Base-by-base conservation (phyloP, 371 early-diverging fungal genomes). In the Phascolomyces articulosus region DNA sequence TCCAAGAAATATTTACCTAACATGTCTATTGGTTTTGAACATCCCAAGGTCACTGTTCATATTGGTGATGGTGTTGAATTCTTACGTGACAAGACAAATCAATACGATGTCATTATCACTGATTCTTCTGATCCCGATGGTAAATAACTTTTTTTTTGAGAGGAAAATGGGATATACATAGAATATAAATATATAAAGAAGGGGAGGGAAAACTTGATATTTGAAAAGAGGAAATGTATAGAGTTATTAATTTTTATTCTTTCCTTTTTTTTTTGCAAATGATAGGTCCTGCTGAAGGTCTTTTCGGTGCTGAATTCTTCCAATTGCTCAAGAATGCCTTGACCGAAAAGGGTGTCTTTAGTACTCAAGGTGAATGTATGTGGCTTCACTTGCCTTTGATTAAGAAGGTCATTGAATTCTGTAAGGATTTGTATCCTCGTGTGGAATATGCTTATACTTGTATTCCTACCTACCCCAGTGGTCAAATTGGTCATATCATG, bases 111-210 rank as follows among this genome's bases (percentile, higher is more conserved):
- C 38, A 96, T 98, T 73, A 97, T 98, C 83, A 98, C 98, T 59
- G 98, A 98, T 68, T 93, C 95, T n/a, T 96, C 96, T 23, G 98
- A 98, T 67, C 98, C 98, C 44, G 96, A 96, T 70, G 96, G 94
- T 84, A 68, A 71, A 65, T 55, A 13, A 44, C 34, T 9, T 34
- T 34, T 11, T n/a, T n/a, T n/a, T 38, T 38, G 38, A 38, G 38
- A 13, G 38, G 38, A 13, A 38, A n/a, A n/a, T n/a, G n/a, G n/a
- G n/a, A n/a, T n/a, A n/a, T n/a, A n/a, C n/a, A n/a, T n/a, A n/a
- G n/a, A n/a, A n/a, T n/a, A n/a, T n/a, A n/a, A n/a, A n/a, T n/a
- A n/a, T n/a, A n/a, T n/a, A n/a, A n/a, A n/a, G n/a, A n/a, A n/a
- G n/a, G n/a, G n/a, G n/a, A n/a, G n/a, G n/a, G n/a, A n/a, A n/a